Conservation (phyloP, 2,329 filamentous ascomycete species). For the Fusarium sp. region DNA sequence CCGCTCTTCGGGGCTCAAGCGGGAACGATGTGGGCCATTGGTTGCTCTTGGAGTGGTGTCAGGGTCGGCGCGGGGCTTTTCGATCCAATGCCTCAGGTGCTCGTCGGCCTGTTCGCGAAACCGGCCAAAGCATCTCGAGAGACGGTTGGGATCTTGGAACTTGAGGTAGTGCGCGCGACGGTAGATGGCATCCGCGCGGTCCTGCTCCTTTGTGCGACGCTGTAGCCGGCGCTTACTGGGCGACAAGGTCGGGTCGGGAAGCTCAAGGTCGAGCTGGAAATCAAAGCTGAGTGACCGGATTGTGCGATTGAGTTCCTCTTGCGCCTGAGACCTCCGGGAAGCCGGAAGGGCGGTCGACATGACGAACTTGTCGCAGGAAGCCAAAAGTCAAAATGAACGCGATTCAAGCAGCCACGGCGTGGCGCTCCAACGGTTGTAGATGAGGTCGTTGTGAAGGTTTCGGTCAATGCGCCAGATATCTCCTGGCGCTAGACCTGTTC, state of each 20-base stretch:
- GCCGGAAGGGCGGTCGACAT: slow-evolving; percentile 27
- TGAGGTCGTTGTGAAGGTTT: not conserved
- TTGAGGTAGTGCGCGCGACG: slow-evolving; percentile 33
- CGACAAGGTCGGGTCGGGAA: slow-evolving; percentile 40
- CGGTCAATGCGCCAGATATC: not conserved
- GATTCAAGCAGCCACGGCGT: not conserved
- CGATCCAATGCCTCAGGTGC: slow-evolving; percentile 33
- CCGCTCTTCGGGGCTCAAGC: slow-evolving; percentile 35
- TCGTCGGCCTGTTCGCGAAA: slow-evolving; percentile 41
- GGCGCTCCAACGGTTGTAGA: slow-evolving; percentile 4
- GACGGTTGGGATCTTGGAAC: slow-evolving; percentile 27
- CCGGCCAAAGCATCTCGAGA: slow-evolving; percentile 37
- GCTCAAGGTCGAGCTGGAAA: slow-evolving; percentile 42
- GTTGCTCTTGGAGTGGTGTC: slow-evolving; percentile 28
- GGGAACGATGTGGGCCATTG: slow-evolving; percentile 38
- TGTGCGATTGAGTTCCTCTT: slow-evolving; percentile 39
- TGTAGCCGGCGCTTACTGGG: slow-evolving; percentile 40
- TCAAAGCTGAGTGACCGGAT: slow-evolving; percentile 44
- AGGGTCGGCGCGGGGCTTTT: slow-evolving; percentile 33
- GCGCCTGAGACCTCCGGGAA: slow-evolving; percentile 10
- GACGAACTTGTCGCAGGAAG: slow-evolving; percentile 12
- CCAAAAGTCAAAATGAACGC: not conserved
- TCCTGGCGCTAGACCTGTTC: not conserved
- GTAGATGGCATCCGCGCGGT: slow-evolving; percentile 41
- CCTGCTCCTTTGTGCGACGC: slow-evolving; percentile 38